phyloP scores from a whole-genome alignment of 1,139 yeast species.

The Saccharomyces hybrid region DNA sequence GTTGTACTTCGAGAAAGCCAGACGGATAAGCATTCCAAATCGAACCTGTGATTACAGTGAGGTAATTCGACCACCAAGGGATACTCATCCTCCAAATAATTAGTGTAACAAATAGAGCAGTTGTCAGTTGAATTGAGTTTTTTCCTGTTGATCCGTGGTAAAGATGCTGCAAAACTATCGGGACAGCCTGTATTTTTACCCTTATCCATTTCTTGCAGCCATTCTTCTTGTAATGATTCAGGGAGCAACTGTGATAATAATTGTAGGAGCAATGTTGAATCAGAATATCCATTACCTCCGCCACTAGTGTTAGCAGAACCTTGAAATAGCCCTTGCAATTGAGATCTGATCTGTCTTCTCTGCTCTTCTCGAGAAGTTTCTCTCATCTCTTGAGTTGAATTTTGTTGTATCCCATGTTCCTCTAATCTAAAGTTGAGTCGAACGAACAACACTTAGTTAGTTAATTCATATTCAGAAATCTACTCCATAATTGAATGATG shows the following conservation, averaged over 20 bases:
- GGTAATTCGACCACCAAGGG: slow-evolving; percentile 80
- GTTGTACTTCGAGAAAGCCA: slow-evolving; percentile 78
- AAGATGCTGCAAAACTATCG: slow-evolving; percentile 62
- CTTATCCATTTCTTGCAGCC: slow-evolving; percentile 20
- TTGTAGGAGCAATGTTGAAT: slow-evolving; percentile 17
- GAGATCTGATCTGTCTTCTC: slow-evolving; percentile 18
- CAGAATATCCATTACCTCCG: slow-evolving; percentile 11
- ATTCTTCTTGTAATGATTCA: slow-evolving; percentile 24
- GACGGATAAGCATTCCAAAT: slow-evolving; percentile 82
- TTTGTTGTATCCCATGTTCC: slow-evolving; percentile 16
- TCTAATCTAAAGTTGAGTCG: slow-evolving; percentile 2
- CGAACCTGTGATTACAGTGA: slow-evolving; percentile 70
- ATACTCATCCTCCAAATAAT: slow-evolving; percentile 61
- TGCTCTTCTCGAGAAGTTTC: slow-evolving; percentile 7
- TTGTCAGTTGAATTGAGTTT: slow-evolving; percentile 47
- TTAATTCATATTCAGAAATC: neutral
- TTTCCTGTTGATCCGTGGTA: slow-evolving; percentile 62
- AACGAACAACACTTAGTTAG: slow-evolving; percentile 5
- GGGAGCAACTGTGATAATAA: slow-evolving; percentile 26
- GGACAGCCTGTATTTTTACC: slow-evolving; percentile 47
- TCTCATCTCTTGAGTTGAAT: slow-evolving; percentile 4
- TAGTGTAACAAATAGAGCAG: slow-evolving; percentile 81
- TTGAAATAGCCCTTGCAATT: slow-evolving; percentile 19
- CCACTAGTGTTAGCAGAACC: slow-evolving; percentile 16
- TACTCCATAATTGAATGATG: neutral